Base-by-base conservation (phyloP, 768 basidiomycete species). In the Boletellus emodensis region DNA sequence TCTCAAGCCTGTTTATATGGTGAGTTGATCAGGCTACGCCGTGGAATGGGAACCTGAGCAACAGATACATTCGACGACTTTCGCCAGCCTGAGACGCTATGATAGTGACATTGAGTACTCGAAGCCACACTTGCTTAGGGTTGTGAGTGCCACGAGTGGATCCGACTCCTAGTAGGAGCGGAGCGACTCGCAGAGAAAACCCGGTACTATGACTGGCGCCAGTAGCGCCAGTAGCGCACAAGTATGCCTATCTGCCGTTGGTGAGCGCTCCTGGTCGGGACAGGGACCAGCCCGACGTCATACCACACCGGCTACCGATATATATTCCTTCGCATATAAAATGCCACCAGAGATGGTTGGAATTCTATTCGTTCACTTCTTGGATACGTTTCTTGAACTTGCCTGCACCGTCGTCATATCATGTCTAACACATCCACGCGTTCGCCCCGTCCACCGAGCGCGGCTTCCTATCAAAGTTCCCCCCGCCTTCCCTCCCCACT, bases 401-500 rank as follows among this genome's bases (percentile, higher is more conserved):
- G 45, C 40, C 47, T 30, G 30, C 30, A 30, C 30, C 8, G 11
- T 7, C 30, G 11, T 30, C 30, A 9, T 7, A 30, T 9, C 14
- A 48, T 39, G 49, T 44, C 61, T 38, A n/a, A 36, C 8, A 41
- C 54, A 14, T 36, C 46, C 39, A 36, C 32, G n/a, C 47, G 49
- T 42, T 53, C 53, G 39, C 55, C 61, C 35, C 58, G 58, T 44
- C 46, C 48, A 15, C 12, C 46, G 24, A 51, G 46, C 35, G 14
- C 12, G 5, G 30, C 46, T 52, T 54, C 52, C 13, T 43, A 38
- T 43, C 53, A 62, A 22, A 49, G 12, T 4, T 42, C 53, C 42
- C 53, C 61, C 6, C 55, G 56, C 30, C 56, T 55, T 12, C 47
- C 67, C 5, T 68, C 62, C 12, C 67, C 60, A 39, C 52, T 67